phyloP scores from a whole-genome alignment of 2,329 filamentous ascomycete species.

The Tolypocladium tundrense region DNA sequence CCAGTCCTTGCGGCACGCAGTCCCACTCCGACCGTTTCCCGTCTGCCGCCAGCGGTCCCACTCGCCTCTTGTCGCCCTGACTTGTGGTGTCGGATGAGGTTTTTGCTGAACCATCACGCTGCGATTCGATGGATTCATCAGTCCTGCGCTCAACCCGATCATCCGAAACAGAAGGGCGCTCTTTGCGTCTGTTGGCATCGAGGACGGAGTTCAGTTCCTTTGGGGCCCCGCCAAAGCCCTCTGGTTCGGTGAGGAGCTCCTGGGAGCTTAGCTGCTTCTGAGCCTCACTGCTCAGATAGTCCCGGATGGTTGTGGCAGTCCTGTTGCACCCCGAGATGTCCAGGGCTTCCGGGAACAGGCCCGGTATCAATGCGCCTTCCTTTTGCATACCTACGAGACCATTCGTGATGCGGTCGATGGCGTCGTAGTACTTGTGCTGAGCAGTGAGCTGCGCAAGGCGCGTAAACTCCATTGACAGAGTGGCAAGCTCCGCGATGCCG shows the following conservation, averaged over 20 bases:
- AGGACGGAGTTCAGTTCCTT: not conserved
- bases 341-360: slow-evolving; percentile 69
- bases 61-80: not conserved
- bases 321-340: slow-evolving; percentile 72
- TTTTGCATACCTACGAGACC: slow-evolving; percentile 67
- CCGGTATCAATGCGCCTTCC: slow-evolving; percentile 56
- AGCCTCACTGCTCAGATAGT: slow-evolving; percentile 21
- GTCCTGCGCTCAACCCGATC: slow-evolving; percentile 3
- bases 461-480: slow-evolving; percentile 80
- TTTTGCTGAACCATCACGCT: not conserved
- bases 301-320: slow-evolving; percentile 26
- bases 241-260: slow-evolving; percentile 14
- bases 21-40: slow-evolving; percentile 27
- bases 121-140: not conserved
- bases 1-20: slow-evolving; percentile 52
- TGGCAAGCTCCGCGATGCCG: slow-evolving; percentile 64
- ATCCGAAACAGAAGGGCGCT: not conserved
- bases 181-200: slow-evolving; percentile 1
- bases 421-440: slow-evolving; percentile 79
- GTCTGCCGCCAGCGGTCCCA: slow-evolving; percentile 21
- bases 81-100: not conserved
- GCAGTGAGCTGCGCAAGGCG: slow-evolving; percentile 77
- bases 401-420: slow-evolving; percentile 75
- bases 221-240: slow-evolving; percentile 12
- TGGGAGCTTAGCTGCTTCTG: slow-evolving; percentile 24